Base-by-base conservation (phyloP, 169 alveolate genomes). In the Amoebophrya sp. region DNA sequence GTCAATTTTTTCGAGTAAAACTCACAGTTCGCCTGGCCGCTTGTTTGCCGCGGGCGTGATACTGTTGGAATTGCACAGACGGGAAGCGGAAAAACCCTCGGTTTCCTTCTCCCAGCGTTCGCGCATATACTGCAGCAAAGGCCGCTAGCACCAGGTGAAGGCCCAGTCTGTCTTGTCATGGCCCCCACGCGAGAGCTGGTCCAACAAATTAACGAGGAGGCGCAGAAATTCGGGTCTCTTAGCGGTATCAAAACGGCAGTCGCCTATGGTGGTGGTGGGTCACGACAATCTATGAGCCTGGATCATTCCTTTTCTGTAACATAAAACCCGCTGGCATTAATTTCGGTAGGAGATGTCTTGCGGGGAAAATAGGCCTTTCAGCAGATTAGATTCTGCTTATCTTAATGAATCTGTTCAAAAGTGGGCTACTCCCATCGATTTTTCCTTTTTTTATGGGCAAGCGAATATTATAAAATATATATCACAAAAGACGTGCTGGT, bases 161-260 rank as follows among this genome's bases (percentile, higher is more conserved):
- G 98, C 6, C 98, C 98, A 12, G 95, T 96, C 29, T 97, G 95
- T 0, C 94, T 97, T 53, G 97, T 97, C 24, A 93, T 97, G 91
- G 97, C 96, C 36, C 98, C 98, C 0, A 97, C 98, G 0, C 93
- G 98, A 92, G 98, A 97, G 92, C 95, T 97, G 77, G 97, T 97
- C 0, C 92, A 93, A 78, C 96, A 97, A 94, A 96, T 96, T 41
- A 95, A 96, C 92, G 94, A 94, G 91, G 96, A 97, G 92, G 93
- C 96, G 77, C 93, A 93, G 40, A 24, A 24, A 0, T 77, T 33
- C 89, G 39, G 41, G 0, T 29, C 10, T 0, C 0, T 65, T 10
- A 65, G 38, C 18, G 26, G 26, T 29, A 65, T 65, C 83, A 65
- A 65, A n/a, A 34, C 41, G 41, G 89, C 89, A n/a, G 89, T 24